Evolutionary conservation across 2,329 filamentous ascomycete genomes (phyloP), one percentile per base, ranked within the genome.

Genomic region (Colletotrichum graminicola): DNA sequence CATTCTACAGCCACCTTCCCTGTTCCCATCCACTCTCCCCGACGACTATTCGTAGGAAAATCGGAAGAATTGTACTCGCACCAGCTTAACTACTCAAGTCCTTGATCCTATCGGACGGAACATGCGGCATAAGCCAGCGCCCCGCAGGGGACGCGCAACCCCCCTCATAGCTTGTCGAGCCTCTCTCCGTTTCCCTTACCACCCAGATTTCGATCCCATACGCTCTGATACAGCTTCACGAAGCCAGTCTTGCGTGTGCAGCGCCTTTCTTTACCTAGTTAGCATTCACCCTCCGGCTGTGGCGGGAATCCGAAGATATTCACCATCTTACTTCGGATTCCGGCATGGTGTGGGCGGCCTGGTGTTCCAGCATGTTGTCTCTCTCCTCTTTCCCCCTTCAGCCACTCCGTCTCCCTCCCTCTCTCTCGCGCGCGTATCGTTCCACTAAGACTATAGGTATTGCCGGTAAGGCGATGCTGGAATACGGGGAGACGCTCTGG

Each of bases 81-180:
- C 45, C 45, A 12, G 21, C 8, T 47, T 47, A 23, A n/a, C 5
- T 45, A 45, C 21, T 45, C 43, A 23, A 54, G 59, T 63, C 47
- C 45, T 16, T 63, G 36, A 36, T n/a, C 23, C 57, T 67, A 60
- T 64, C 41, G 45, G 69, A 56, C 65, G 67, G 69, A 72, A 64
- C 54, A 68, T 72, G 57, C 60, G 69, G 69, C 69, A 72, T 72
- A 60, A 72, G 64, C 69, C 69, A 72, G 65, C 29, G 69, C 69
- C 59, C 69, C 69, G 69, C 69, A 72, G 59, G 69, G 69, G 69
- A 72, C 69, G 69, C 69, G 69, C 69, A 72, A 72, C 69, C 69
- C 61, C 60, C 61, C 59, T 68, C n/a, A 56, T 39, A 60, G 29
- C 29, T 62, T 45, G 36, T 60, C 54, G 45, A 71, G 59, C 55